phyloP scores from a whole-genome alignment of 2,329 filamentous ascomycete genomes.

The Pyricularia sp. region DNA sequence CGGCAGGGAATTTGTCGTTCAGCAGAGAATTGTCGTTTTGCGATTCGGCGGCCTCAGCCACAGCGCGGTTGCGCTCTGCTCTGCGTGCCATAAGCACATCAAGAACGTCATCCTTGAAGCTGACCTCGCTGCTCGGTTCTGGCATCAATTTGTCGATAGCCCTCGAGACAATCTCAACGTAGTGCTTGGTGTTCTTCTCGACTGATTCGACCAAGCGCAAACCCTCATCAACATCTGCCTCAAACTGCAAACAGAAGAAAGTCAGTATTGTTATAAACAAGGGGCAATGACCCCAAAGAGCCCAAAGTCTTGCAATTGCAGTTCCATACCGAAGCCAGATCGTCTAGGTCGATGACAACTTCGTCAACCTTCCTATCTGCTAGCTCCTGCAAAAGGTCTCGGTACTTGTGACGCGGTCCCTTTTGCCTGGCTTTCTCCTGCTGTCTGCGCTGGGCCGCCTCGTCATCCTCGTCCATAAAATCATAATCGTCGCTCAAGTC shows the following conservation, averaged over 20 bases:
- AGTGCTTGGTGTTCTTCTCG: conserved; percentile 85
- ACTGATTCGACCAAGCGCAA: conserved; percentile 70
- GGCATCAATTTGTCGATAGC: conserved; percentile 85
- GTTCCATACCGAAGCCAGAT: conserved; percentile 54
- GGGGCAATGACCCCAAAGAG: not conserved
- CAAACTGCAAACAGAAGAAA: conserved; percentile 43
- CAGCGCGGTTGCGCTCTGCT: conserved; percentile 69
- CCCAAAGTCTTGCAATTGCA: conserved; percentile 2
- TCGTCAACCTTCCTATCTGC: conserved; percentile 68
- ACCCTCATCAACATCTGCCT: conserved; percentile 54
- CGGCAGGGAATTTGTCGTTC: conserved; percentile 75
- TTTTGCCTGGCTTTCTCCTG: conserved; percentile 34
- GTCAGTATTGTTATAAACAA: not conserved
- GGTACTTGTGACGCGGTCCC: conserved; percentile 71
- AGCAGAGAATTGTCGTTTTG: conserved; percentile 50
- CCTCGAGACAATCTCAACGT: conserved; percentile 79
- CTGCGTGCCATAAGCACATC: conserved; percentile 94
- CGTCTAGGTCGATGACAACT: conserved; percentile 79
- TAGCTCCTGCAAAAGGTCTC: conserved; percentile 73
- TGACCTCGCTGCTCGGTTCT: conserved; percentile 61
- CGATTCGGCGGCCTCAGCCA: conserved; percentile 53
- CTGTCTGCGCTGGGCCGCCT: conserved; percentile 36
- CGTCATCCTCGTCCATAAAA: conserved; percentile 71
- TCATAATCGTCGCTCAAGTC: conserved; percentile 83
- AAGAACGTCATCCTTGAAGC: conserved; percentile 93